Evolutionary conservation across 129 eudicot species (phyloP).

Genomic region (Tagetes erecta): DNA sequence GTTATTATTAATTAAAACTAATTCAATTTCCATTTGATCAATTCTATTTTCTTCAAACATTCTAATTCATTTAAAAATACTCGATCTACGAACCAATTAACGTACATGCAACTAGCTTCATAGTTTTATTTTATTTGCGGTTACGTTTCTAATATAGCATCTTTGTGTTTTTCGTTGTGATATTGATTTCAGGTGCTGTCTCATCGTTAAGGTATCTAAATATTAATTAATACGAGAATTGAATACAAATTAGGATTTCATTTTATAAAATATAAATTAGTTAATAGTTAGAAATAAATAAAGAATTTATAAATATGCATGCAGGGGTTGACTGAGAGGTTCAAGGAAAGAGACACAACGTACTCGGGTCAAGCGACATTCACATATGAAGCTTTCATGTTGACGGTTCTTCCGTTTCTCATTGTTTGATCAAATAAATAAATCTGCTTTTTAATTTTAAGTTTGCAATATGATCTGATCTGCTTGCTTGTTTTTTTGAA

Average conservation of each 20-base stretch:
- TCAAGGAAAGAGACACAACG: conserved; percentile 66
- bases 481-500: background rate
- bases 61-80: too few species aligned
- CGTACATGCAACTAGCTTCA: background rate
- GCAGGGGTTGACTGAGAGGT: conserved; percentile 76
- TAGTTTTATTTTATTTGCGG: background rate
- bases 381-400: conserved; percentile 69
- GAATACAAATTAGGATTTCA: background rate
- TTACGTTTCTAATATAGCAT: background rate
- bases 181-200: conserved; percentile 69
- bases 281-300: background rate
- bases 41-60: too few species aligned
- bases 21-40: too few species aligned
- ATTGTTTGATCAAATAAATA: conserved; percentile 38
- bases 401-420: conserved; percentile 73
- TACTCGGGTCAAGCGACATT: conserved; percentile 71
- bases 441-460: background rate
- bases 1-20: too few species aligned
- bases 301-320: background rate
- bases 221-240: background rate
- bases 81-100: too few species aligned
- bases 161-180: background rate
- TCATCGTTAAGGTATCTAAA: conserved; percentile 69
- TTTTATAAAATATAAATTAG: background rate
- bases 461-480: background rate